phyloP scores from a whole-genome alignment of 768 basidiomycete species.

The Serendipita sp. region DNA sequence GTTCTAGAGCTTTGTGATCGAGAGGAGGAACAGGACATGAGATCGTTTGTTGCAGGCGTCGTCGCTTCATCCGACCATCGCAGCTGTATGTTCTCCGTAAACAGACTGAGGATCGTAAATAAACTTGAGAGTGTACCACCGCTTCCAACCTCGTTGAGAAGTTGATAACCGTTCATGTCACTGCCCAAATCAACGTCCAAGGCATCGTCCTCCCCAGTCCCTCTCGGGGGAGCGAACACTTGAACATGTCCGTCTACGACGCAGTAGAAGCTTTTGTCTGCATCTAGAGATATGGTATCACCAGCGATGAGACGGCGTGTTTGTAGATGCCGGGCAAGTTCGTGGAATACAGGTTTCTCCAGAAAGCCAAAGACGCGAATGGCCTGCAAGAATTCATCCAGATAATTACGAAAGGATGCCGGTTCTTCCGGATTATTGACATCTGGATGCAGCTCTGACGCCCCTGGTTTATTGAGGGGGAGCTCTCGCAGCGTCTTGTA shows the following conservation, averaged over 20 bases:
- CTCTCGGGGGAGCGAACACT: slow-evolving; percentile 58
- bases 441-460: slow-evolving; percentile 81
- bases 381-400: slow-evolving; percentile 93
- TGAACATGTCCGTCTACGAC: slow-evolving; percentile 97
- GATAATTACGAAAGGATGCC: slow-evolving; percentile 82
- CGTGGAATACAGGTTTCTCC: slow-evolving; percentile 82
- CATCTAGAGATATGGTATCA: slow-evolving; percentile 78
- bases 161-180: slow-evolving; percentile 90
- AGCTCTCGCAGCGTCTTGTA: slow-evolving; percentile 67
- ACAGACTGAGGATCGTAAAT: slow-evolving; percentile 91
- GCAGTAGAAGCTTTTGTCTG: slow-evolving; percentile 93
- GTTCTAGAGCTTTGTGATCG: background rate
- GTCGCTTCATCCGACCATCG: slow-evolving; percentile 62
- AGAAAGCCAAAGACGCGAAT: slow-evolving; percentile 95
- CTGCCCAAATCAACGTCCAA: slow-evolving; percentile 49
- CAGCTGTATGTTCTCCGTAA: slow-evolving; percentile 86
- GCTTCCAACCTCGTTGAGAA: slow-evolving; percentile 89
- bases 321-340: slow-evolving; percentile 89
- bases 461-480: slow-evolving; percentile 67
- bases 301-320: slow-evolving; percentile 92
- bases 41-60: background rate
- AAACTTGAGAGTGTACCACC: slow-evolving; percentile 92
- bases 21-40: background rate
- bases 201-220: slow-evolving; percentile 30
- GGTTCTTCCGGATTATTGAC: slow-evolving; percentile 56